phyloP scores from a whole-genome alignment of 768 basidiomycete species.

The Trametes sanguinea region DNA sequence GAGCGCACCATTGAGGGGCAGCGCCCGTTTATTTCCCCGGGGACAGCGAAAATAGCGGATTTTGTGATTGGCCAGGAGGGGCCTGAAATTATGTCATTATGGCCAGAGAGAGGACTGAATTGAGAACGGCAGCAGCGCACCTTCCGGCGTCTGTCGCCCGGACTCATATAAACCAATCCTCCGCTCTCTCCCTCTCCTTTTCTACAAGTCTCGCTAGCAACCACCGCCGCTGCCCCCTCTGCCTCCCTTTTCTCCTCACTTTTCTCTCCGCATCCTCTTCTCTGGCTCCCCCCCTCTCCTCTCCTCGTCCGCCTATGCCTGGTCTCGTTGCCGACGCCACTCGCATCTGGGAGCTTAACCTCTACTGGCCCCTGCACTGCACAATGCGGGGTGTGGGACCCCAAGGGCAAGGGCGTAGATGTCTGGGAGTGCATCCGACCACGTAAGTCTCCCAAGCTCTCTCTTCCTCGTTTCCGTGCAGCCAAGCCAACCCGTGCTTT shows the following conservation, averaged over 20 bases:
- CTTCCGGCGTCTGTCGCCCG: slow-evolving; percentile 17
- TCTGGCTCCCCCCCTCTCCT: neutral
- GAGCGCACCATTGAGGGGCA: neutral
- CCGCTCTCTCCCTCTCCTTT: slow-evolving; percentile 8
- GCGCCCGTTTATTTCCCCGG: neutral
- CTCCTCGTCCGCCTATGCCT: slow-evolving; percentile 32
- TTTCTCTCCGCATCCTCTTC: neutral
- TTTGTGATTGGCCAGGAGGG: neutral
- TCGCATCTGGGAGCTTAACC: slow-evolving; percentile 68
- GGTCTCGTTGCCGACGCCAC: slow-evolving; percentile 66
- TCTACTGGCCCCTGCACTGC: slow-evolving; percentile 64
- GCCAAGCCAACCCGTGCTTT: slow-evolving; percentile 5
- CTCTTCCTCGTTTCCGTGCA: slow-evolving; percentile 2
- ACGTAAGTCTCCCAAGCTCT: slow-evolving; percentile 48
- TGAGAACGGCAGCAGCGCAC: slow-evolving; percentile 8
- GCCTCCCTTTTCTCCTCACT: neutral
- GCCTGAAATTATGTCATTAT: slow-evolving; percentile 12
- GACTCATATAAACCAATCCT: slow-evolving; percentile 23
- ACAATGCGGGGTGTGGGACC: slow-evolving; percentile 75
- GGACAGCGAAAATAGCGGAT: neutral
- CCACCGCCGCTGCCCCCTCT: neutral
- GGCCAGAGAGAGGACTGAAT: slow-evolving; percentile 7
- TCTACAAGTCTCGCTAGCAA: slow-evolving; percentile 14
- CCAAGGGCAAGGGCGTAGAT: slow-evolving; percentile 64
- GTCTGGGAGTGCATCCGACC: slow-evolving; percentile 75